These are phyloP conservation scores for Rosa rugosa DNA, from an alignment of 306 rosid genomes.

Conservation along the genomic window DNA sequence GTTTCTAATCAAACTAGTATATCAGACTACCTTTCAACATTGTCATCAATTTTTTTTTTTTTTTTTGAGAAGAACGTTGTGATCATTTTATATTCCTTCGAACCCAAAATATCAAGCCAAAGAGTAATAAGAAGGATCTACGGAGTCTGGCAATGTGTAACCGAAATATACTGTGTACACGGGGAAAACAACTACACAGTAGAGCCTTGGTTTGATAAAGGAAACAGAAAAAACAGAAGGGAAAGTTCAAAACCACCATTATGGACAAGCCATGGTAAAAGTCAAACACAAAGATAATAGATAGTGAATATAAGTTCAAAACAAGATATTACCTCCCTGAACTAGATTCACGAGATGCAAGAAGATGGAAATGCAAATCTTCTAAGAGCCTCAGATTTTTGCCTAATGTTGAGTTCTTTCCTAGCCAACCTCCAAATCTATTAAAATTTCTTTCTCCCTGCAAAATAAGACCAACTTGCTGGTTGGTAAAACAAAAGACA, in stretches of 20 bases:
- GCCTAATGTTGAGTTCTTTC: slow-evolving; percentile 85
- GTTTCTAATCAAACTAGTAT: background rate
- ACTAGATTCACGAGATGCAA: slow-evolving; percentile 84
- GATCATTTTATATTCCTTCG: background rate
- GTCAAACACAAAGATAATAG: slow-evolving; percentile 6
- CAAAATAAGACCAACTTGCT: slow-evolving; percentile 26
- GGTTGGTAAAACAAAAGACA: background rate
- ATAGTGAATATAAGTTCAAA: slow-evolving; percentile 20
- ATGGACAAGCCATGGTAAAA: background rate
- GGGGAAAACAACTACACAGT: background rate
- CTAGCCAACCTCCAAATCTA: slow-evolving; percentile 96
- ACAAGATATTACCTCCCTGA: slow-evolving; percentile 63
- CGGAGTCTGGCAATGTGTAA: background rate
- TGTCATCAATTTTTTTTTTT: background rate
- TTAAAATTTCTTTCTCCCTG: slow-evolving; percentile 89
- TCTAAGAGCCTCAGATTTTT: slow-evolving; percentile 87
- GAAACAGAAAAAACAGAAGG: background rate
- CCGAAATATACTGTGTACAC: background rate
- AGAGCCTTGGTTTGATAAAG: background rate
- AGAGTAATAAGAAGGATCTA: background rate
- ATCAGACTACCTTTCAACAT: background rate
- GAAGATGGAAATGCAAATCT: slow-evolving; percentile 84
- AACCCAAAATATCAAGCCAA: background rate
- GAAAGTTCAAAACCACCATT: background rate
- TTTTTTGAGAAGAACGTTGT: background rate